phyloP scores from a whole-genome alignment of 2,329 filamentous ascomycete genomes.

The Tolypocladium album region DNA sequence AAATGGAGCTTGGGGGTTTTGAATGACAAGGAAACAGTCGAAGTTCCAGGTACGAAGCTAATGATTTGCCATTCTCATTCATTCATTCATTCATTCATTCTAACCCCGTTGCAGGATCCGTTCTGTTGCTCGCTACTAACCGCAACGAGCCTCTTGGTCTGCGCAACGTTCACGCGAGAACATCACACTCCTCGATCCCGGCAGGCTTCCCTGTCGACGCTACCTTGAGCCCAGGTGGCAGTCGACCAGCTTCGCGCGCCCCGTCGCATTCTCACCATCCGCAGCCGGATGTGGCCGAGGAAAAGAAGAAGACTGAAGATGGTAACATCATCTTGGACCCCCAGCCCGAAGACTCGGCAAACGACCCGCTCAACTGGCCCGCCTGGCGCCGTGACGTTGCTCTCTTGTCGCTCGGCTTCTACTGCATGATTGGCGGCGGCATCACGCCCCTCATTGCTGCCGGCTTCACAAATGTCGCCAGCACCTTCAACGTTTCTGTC shows the following conservation, averaged over 20 bases:
- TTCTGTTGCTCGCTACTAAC: slow-evolving; percentile 7
- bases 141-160: slow-evolving; percentile 9
- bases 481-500: slow-evolving; percentile 52
- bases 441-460: slow-evolving; percentile 87
- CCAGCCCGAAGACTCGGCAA: slow-evolving; percentile 80
- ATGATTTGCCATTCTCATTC: too few relatives aligned
- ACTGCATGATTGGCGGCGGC: slow-evolving; percentile 86
- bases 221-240: slow-evolving; percentile 17
- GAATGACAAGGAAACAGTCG: slow-evolving; percentile 69
- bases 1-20: slow-evolving; percentile 68
- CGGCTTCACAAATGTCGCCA: slow-evolving; percentile 73
- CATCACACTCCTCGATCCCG: slow-evolving; percentile 47
- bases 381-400: slow-evolving; percentile 70
- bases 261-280: slow-evolving; percentile 4
- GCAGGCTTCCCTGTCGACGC: slow-evolving; percentile 28
- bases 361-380: slow-evolving; percentile 91
- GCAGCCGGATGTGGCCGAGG: slow-evolving; percentile 14
- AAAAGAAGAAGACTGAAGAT: slow-evolving; percentile 68
- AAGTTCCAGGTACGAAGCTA: slow-evolving; percentile 61
- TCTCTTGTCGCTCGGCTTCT: slow-evolving; percentile 74
- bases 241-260: slow-evolving; percentile 5
- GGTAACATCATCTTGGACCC: slow-evolving; percentile 81
- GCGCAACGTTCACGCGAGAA: slow-evolving; percentile 41
- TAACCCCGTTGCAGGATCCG: slow-evolving; percentile 4
- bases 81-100: neutral